Evolutionary conservation across 108 stramenopile species (phyloP).

Genomic region (Conticribra guillardii): DNA sequence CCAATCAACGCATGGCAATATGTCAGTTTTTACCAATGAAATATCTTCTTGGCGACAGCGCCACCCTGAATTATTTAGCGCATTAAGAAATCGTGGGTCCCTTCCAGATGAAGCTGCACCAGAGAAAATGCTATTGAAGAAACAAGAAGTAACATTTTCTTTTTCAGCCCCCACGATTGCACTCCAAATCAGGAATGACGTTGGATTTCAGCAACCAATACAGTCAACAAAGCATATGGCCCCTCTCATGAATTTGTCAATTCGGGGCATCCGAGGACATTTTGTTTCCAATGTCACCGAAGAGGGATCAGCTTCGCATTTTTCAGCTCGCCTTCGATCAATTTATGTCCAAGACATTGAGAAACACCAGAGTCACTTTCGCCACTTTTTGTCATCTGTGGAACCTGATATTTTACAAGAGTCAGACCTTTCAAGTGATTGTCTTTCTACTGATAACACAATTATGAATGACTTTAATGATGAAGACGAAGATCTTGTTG

Average conservation of each 20-base stretch:
- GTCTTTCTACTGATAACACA: too few species aligned
- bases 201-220: constrained; percentile 20
- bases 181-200: constrained; percentile 58
- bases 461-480: background rate
- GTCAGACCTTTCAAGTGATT: background rate
- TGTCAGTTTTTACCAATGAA: constrained; percentile 1
- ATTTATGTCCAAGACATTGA: constrained; percentile 60
- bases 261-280: constrained; percentile 61
- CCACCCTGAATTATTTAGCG: background rate
- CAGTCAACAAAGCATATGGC: constrained; percentile 4
- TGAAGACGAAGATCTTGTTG: constrained; percentile 17
- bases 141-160: constrained; percentile 41
- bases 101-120: background rate
- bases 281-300: constrained; percentile 15
- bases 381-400: constrained; percentile 59
- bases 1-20: constrained; percentile 8
- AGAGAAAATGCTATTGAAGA: background rate
- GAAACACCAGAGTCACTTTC: constrained; percentile 51
- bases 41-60: background rate
- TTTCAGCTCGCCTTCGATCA: constrained; percentile 58
- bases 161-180: constrained; percentile 67
- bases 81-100: background rate
- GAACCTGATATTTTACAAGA: constrained; percentile 25
- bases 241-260: constrained; percentile 52
- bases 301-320: constrained; percentile 23